phyloP scores from a whole-genome alignment of 768 basidiomycete genomes.

The Calocybe gangraenosa region DNA sequence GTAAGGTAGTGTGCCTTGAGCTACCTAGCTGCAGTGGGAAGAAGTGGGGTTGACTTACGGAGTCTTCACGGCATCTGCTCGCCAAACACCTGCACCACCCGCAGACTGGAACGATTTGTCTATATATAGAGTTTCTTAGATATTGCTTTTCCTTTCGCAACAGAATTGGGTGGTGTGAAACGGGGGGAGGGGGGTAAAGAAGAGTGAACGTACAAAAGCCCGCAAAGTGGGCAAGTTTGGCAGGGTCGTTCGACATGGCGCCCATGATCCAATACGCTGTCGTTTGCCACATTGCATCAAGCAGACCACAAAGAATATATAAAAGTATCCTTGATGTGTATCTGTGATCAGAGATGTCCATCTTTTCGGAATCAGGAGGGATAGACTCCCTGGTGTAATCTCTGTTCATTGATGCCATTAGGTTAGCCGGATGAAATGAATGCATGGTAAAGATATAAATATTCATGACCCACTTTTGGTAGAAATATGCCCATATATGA shows the following conservation, averaged over 20 bases:
- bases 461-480: constrained; percentile 49
- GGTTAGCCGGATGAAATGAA: constrained; percentile 6
- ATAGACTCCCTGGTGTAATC: constrained; percentile 56
- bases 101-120: constrained; percentile 78
- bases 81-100: constrained; percentile 70
- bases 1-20: neutral
- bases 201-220: constrained; percentile 67
- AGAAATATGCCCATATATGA: constrained; percentile 74
- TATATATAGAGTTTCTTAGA: constrained; percentile 14
- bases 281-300: constrained; percentile 86
- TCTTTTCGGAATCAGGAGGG: constrained; percentile 34
- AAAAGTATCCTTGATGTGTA: constrained; percentile 58
- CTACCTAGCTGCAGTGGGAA: neutral
- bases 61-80: constrained; percentile 54
- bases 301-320: constrained; percentile 68
- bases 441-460: too few relatives aligned
- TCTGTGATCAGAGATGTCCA: constrained; percentile 54
- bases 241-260: constrained; percentile 80
- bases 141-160: neutral
- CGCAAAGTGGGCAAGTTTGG: constrained; percentile 73
- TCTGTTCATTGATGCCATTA: constrained; percentile 21
- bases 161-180: neutral
- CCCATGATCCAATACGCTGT: constrained; percentile 82
- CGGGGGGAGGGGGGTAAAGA: neutral
- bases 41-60: constrained; percentile 25